phyloP scores from a whole-genome alignment of 768 basidiomycete genomes.

The Heimioporus sp. region DNA sequence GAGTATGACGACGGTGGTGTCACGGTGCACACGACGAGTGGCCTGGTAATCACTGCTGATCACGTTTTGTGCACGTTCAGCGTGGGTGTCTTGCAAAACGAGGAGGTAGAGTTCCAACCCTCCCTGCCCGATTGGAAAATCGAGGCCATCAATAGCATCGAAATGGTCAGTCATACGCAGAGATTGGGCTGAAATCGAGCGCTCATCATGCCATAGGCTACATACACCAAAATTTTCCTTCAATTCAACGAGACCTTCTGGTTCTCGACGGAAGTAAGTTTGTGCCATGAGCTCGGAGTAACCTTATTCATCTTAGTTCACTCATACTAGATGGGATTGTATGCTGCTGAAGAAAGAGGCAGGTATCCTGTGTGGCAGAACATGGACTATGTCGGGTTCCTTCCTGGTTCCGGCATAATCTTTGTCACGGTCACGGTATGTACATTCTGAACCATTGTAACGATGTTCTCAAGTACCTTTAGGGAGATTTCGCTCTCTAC shows the following conservation, averaged over 20 bases:
- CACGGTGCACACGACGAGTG: conserved; percentile 45
- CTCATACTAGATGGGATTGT: conserved; percentile 40
- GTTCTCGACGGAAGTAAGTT: conserved; percentile 43
- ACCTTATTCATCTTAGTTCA: not conserved
- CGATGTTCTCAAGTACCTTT: not conserved
- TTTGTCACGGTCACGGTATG: conserved; percentile 29
- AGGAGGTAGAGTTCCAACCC: conserved; percentile 57
- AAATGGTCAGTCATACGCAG: conserved; percentile 42
- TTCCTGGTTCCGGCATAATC: conserved; percentile 56
- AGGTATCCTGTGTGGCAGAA: conserved; percentile 69
- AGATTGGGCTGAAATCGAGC: not conserved
- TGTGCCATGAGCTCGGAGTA: not conserved
- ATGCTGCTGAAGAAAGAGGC: conserved; percentile 57
- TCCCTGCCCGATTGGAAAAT: conserved; percentile 55
- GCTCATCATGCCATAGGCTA: conserved; percentile 33
- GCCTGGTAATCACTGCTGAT: conserved; percentile 46
- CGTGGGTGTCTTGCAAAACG: conserved; percentile 64
- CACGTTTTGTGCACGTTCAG: conserved; percentile 70
- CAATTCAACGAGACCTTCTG: conserved; percentile 63
- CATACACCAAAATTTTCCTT: conserved; percentile 68
- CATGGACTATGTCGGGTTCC: conserved; percentile 54
- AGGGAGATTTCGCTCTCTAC: conserved; percentile 63
- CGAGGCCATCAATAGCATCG: conserved; percentile 61
- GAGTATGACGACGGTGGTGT: conserved; percentile 44
- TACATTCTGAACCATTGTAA: not conserved